Evolutionary conservation across 192 early-diverging fungal genomes (phyloP).

Genomic region (Chytriomyces confervae): DNA sequence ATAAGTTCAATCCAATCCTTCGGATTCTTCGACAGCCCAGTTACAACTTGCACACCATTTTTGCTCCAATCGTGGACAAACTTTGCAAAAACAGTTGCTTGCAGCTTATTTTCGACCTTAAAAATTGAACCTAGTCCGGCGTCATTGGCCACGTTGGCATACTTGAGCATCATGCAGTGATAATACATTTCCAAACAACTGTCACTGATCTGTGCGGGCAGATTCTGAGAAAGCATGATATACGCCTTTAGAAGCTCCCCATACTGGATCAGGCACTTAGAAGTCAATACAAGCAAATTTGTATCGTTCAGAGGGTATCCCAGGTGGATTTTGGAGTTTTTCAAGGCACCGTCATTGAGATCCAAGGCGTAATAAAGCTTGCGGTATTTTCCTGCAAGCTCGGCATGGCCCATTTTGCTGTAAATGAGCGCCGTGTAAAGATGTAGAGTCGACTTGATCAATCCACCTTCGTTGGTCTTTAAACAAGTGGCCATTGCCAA

Average conservation of each 20-base stretch:
- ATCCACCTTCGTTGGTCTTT: not conserved
- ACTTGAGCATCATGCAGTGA: not conserved
- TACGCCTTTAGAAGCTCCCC: conserved; percentile 14
- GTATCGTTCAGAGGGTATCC: not conserved
- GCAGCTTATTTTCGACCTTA: not conserved
- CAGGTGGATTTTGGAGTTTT: not conserved
- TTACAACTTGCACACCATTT: not conserved
- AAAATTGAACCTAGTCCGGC: not conserved
- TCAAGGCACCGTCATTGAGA: not conserved
- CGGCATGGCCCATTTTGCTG: conserved; percentile 22
- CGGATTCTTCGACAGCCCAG: not conserved
- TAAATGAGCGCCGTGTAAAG: conserved; percentile 20
- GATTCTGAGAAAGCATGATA: not conserved
- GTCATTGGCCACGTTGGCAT: not conserved
- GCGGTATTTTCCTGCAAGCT: conserved; percentile 23
- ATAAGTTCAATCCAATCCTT: not conserved
- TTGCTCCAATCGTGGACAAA: not conserved
- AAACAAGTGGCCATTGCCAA: not conserved
- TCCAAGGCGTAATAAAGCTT: not conserved
- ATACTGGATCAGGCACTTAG: conserved; percentile 14
- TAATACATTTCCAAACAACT: not conserved
- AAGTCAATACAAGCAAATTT: not conserved
- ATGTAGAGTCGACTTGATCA: not conserved
- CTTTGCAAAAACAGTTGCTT: conserved; percentile 15
- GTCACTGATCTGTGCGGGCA: not conserved